These are phyloP conservation scores for Globisporangium ultimum DNA, from an alignment of 352 stramenopile species.

Conservation along the genomic window DNA sequence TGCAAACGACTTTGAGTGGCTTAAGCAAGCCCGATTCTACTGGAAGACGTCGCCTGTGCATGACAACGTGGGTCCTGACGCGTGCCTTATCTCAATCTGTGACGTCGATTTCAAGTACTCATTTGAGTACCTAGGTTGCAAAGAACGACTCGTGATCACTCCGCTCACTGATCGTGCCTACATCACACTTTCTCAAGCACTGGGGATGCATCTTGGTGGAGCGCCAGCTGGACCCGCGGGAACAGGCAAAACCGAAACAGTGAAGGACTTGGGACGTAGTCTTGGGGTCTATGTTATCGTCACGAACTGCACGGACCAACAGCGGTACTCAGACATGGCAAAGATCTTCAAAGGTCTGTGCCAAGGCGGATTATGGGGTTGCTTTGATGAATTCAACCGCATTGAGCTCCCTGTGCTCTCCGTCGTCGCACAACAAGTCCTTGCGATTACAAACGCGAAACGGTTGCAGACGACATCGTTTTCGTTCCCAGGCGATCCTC, in stretches of 20 bases:
- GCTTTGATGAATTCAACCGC: conserved; percentile 93
- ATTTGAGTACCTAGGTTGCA: conserved; percentile 94
- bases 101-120: conserved; percentile 91
- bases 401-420: conserved; percentile 92
- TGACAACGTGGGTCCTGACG: conserved; percentile 86
- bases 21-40: conserved; percentile 81
- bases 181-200: conserved; percentile 88
- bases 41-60: conserved; percentile 63
- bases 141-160: conserved; percentile 87
- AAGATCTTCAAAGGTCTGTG: conserved; percentile 93
- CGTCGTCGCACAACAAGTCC: conserved; percentile 91
- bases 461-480: conserved; percentile 47
- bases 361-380: conserved; percentile 90
- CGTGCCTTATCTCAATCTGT: conserved; percentile 93
- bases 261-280: conserved; percentile 89
- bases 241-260: conserved; percentile 91
- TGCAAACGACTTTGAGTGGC: conserved; percentile 80
- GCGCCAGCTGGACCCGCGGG: conserved; percentile 84
- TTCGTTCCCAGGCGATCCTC: conserved; percentile 61
- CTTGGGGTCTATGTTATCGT: conserved; percentile 91
- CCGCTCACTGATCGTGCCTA: conserved; percentile 90
- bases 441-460: conserved; percentile 81
- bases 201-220: conserved; percentile 87
- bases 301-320: conserved; percentile 92
- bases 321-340: conserved; percentile 89